phyloP scores from a whole-genome alignment of 2,329 filamentous ascomycete species.

The Cercospora canescens region DNA sequence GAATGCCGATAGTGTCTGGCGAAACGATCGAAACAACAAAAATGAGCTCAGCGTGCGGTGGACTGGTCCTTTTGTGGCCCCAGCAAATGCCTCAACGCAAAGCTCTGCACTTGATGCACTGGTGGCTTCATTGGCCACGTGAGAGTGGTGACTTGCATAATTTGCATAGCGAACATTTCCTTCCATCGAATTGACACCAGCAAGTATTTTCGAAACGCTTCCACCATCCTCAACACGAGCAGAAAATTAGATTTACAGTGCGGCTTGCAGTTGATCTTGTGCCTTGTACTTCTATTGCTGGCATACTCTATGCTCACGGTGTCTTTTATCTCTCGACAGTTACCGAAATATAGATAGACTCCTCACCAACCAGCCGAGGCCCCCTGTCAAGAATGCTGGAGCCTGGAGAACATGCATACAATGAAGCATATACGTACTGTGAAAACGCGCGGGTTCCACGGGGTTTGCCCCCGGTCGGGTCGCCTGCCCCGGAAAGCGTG shows the following conservation, averaged over 20 bases:
- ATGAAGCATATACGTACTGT: neutral
- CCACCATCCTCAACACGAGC: neutral
- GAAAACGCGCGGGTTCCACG: neutral
- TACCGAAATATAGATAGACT: neutral
- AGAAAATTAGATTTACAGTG: too few relatives aligned
- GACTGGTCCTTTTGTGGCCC: slow-evolving; percentile 56
- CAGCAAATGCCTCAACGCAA: slow-evolving; percentile 34
- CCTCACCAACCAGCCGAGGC: neutral
- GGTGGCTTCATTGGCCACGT: slow-evolving; percentile 32
- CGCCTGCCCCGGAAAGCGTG: neutral
- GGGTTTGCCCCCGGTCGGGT: neutral
- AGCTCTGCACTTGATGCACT: slow-evolving; percentile 36
- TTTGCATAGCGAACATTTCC: neutral
- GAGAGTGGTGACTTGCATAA: neutral
- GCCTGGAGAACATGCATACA: slow-evolving; percentile 2
- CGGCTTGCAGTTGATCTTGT: too few relatives aligned
- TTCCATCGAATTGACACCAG: neutral
- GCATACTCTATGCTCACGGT: too few relatives aligned
- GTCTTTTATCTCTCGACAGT: neutral
- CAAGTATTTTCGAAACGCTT: neutral
- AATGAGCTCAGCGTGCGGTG: slow-evolving; percentile 63
- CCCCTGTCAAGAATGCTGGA: neutral
- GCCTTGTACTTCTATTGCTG: too few relatives aligned
- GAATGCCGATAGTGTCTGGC: slow-evolving; percentile 69
- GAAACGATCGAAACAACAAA: slow-evolving; percentile 52